phyloP scores from a whole-genome alignment of 78 protist genomes.

The Creolimax fragrantissima region DNA sequence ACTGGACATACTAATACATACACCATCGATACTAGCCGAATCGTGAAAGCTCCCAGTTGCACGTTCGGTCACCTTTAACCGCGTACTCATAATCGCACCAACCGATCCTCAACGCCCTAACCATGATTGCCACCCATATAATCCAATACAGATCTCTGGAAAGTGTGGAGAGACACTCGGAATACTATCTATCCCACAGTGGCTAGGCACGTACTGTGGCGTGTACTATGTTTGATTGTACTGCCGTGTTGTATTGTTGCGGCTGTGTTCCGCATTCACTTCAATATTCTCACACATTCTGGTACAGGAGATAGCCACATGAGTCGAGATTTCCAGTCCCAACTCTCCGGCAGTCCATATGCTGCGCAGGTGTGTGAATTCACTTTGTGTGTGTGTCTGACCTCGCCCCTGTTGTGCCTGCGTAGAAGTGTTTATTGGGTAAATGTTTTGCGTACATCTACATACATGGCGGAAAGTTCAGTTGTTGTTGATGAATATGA shows the following conservation, averaged over 20 bases:
- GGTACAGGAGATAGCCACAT: not conserved
- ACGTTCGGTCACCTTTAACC: no score
- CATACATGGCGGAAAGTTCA: no score
- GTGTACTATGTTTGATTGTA: not conserved
- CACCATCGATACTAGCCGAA: no score
- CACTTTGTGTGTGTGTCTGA: not conserved
- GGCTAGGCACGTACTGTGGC: not conserved
- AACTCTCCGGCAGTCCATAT: not conserved
- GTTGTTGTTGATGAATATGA: no score
- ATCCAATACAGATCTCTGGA: not conserved
- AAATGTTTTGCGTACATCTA: no score
- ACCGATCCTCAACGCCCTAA: no score
- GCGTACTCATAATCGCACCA: no score
- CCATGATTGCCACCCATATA: no score
- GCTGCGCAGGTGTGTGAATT: not conserved
- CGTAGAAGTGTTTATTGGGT: no score
- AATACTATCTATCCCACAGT: not conserved
- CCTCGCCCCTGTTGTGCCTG: no score
- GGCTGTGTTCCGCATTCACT: not conserved
- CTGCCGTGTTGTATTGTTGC: not conserved
- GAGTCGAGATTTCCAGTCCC: not conserved
- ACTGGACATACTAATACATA: no score
- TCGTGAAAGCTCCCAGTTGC: no score
- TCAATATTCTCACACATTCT: not conserved
- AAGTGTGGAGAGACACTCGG: not conserved